These are phyloP conservation scores for Ascosphaera apis DNA, from an alignment of 2,329 filamentous ascomycete species.

Conservation along the genomic window DNA sequence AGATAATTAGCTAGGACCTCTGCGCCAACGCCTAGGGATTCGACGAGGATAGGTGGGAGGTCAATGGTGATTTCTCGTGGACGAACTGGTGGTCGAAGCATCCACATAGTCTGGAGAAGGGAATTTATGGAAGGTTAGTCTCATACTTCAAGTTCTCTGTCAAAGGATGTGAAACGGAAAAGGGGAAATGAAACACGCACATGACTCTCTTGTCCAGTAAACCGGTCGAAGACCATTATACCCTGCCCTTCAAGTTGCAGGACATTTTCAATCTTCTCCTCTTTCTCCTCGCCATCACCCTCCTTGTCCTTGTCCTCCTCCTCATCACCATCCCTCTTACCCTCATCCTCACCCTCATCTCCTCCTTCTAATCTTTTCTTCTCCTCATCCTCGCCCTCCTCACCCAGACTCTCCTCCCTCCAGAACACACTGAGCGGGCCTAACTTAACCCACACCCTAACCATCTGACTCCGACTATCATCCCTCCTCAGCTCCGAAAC, in stretches of 20 bases:
- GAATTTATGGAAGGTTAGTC: constrained; percentile 9
- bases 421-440: constrained; percentile 45
- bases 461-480: constrained; percentile 76
- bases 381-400: constrained; percentile 4
- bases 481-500: constrained; percentile 79
- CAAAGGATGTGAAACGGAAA: not conserved
- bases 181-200: constrained; percentile 30
- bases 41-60: constrained; percentile 67
- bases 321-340: constrained; percentile 10
- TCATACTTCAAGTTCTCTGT: not conserved
- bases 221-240: constrained; percentile 90
- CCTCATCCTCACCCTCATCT: constrained; percentile 6
- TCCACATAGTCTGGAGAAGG: constrained; percentile 82
- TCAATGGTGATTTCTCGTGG: constrained; percentile 92
- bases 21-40: constrained; percentile 80
- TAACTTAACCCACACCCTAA: constrained; percentile 53
- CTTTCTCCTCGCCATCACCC: constrained; percentile 17
- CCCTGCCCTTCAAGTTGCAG: constrained; percentile 85
- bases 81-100: constrained; percentile 76
- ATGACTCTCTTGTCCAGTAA: constrained; percentile 70
- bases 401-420: constrained; percentile 12
- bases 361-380: constrained; percentile 1
- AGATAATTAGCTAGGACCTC: constrained; percentile 88
- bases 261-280: constrained; percentile 25
- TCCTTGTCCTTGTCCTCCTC: constrained; percentile 10